Base-by-base conservation (phyloP, 2,329 filamentous ascomycete species). In the Colletotrichum filicis region DNA sequence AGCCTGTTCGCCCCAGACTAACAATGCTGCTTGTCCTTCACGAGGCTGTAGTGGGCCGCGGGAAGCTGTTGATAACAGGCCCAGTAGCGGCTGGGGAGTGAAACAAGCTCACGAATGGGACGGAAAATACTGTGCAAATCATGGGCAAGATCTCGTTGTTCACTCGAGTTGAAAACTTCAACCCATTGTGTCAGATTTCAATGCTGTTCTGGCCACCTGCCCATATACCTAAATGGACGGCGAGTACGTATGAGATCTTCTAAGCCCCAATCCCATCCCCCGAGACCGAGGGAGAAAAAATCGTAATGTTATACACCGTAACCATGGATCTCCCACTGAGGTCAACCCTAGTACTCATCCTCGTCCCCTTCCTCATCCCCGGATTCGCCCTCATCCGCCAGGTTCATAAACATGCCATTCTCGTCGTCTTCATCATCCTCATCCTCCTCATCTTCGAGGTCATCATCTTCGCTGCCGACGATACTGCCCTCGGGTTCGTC, bases 381-480 rank as follows among this genome's bases (percentile, higher is more conserved):
- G 1, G 60, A 65, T 30, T 73, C 60, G 26, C 70, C 74, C 37
- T 83, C 82, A 2, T 79, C 80, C 0, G 82, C 82, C 79, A 83
- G 81, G 22, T 75, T 75, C 57, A 79, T 76, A 7, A 83, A 73
- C 30, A 82, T 76, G 1, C 76, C 80, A 22, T 78, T 72, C 55
- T 74, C 66, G 5, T 49, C 56, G 2, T 72, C 71, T 5, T 72
- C 75, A 32, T 73, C 77, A 1, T 76, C 77, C 5, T 77, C 76
- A 0, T 76, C 74, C 0, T 79, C 77, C 0, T 78, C 76, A 0
- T 75, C 75, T 0, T 74, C 66, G 0, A 73, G 66, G 1, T 78
- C 76, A 0, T 74, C 74, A 4, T 42, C 37, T 19, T 75, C 75
- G 0, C 76, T 75, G 0, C 75, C 78, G 0, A 74, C 76, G 1